phyloP scores from a whole-genome alignment of 441 rosid species.

The Pelargonium citronellum region DNA sequence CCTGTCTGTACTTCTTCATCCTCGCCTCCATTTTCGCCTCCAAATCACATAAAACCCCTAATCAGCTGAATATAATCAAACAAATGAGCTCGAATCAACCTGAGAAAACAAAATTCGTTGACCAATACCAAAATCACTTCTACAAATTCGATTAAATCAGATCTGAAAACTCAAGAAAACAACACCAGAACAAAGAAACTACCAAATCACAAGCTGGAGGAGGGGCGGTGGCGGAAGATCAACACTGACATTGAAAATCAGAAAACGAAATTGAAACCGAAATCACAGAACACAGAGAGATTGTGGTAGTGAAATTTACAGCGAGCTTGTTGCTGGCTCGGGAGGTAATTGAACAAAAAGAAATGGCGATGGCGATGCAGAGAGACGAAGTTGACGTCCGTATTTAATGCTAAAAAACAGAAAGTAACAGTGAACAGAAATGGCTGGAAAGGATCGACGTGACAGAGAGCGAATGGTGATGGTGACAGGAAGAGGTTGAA shows the following conservation, averaged over 20 bases:
- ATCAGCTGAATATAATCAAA: neutral
- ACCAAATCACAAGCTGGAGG: neutral
- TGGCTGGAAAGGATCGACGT: neutral
- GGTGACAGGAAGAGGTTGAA: neutral
- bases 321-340: neutral
- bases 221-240: neutral
- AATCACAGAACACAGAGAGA: neutral
- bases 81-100: neutral
- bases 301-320: neutral
- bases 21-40: slow-evolving; percentile 47
- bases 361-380: neutral
- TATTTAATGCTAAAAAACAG: neutral
- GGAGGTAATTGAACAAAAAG: neutral
- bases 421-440: neutral
- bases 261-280: neutral
- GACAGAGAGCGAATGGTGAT: neutral
- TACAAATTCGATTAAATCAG: neutral
- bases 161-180: neutral
- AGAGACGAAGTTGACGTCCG: neutral
- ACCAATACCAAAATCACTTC: neutral
- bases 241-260: neutral
- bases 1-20: slow-evolving; percentile 64
- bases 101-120: neutral
- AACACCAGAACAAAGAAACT: neutral
- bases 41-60: neutral